phyloP scores from a whole-genome alignment of 2,329 filamentous ascomycete species.

The Ceratocystis diversiconidia region DNA sequence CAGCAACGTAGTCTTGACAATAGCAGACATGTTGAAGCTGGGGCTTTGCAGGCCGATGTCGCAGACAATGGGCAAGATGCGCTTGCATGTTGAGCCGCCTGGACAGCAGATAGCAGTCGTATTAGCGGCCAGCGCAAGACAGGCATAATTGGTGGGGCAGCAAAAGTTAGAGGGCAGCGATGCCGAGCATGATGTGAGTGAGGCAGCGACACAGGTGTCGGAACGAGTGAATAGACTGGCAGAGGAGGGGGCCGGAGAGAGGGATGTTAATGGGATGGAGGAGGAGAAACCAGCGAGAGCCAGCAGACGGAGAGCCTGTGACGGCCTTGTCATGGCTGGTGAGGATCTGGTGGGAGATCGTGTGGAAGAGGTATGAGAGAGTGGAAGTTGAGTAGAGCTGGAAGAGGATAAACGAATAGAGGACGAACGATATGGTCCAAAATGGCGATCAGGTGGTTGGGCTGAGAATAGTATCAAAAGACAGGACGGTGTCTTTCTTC shows the following conservation, averaged over 20 bases:
- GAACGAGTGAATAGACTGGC: slow-evolving; percentile 27
- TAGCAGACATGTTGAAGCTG: slow-evolving; percentile 38
- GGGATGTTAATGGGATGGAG: slow-evolving; percentile 30
- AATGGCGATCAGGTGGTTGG: background rate
- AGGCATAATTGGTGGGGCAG: slow-evolving; percentile 41
- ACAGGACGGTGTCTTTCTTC: background rate
- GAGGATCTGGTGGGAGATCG: slow-evolving; percentile 20
- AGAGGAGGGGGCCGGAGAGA: slow-evolving; percentile 22
- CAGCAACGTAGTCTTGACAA: slow-evolving; percentile 53
- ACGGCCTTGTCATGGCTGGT: slow-evolving; percentile 23
- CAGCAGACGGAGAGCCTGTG: slow-evolving; percentile 26
- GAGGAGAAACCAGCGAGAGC: slow-evolving; percentile 25
- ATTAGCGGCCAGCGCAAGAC: slow-evolving; percentile 46
- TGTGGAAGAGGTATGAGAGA: background rate
- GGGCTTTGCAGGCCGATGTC: slow-evolving; percentile 48
- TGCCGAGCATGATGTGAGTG: slow-evolving; percentile 38
- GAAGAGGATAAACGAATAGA: background rate
- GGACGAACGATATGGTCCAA: background rate
- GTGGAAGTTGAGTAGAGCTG: background rate
- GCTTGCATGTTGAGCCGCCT: slow-evolving; percentile 38
- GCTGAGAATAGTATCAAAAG: background rate
- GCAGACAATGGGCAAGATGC: slow-evolving; percentile 51
- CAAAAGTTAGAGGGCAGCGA: slow-evolving; percentile 52
- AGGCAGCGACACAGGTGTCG: slow-evolving; percentile 27
- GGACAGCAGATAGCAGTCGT: slow-evolving; percentile 63